These are phyloP conservation scores for Nakazawaea siamensis DNA, from an alignment of 805 yeast species.

Conservation along the genomic window DNA sequence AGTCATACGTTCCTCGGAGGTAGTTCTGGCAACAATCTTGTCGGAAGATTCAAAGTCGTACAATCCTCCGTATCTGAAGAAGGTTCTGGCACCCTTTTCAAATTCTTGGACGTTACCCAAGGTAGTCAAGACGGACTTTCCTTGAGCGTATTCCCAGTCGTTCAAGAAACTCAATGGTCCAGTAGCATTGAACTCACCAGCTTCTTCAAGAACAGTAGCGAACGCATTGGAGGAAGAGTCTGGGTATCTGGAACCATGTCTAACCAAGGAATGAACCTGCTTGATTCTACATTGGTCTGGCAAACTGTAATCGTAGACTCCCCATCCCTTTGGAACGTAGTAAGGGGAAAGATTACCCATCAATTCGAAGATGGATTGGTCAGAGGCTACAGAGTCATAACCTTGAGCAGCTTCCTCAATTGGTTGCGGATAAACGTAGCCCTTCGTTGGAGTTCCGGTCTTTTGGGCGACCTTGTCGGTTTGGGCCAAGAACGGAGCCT, in stretches of 20 bases:
- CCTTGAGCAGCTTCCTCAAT: constrained; percentile 13
- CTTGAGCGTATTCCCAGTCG: constrained; percentile 11
- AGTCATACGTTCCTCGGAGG: constrained; percentile 39
- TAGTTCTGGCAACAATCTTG: constrained; percentile 19
- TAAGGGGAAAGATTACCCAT: constrained; percentile 14
- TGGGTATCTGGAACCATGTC: constrained; percentile 9
- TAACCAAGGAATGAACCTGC: constrained; percentile 2
- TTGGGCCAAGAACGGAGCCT: constrained; percentile 10
- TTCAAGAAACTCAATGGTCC: constrained; percentile 9
- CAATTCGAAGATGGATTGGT: constrained; percentile 13
- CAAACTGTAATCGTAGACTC: constrained; percentile 14
- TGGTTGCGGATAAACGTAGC: constrained; percentile 13
- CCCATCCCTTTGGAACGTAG: constrained; percentile 14
- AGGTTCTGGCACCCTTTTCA: constrained; percentile 14
- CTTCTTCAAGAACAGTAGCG: background rate
- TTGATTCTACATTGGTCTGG: constrained; percentile 14
- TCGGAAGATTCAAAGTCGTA: constrained; percentile 10
- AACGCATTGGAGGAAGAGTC: background rate
- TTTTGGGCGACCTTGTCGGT: constrained; percentile 8
- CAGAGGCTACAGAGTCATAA: constrained; percentile 12
- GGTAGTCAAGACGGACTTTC: constrained; percentile 12
- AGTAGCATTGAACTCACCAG: constrained; percentile 5
- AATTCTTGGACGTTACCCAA: constrained; percentile 16
- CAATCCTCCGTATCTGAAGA: constrained; percentile 14
- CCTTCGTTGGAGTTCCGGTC: constrained; percentile 8